Conservation (phyloP, 495 filamentous ascomycete species). For the Penicillium chermesinum region DNA sequence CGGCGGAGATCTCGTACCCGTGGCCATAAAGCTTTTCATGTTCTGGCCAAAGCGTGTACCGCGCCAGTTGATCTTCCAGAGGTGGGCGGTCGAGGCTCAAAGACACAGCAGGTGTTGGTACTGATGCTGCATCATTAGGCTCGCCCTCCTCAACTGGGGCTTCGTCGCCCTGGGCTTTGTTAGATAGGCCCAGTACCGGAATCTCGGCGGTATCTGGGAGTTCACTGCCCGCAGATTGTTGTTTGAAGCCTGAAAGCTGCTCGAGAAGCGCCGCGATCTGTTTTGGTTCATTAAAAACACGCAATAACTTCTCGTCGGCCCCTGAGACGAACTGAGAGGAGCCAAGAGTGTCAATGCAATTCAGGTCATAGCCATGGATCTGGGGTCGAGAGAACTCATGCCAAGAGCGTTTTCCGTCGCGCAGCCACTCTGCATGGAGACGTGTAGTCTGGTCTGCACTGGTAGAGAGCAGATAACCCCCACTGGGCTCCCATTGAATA, state of each 20-base stretch:
- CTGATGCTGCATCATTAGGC: slow-evolving; percentile 17
- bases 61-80: slow-evolving; percentile 79
- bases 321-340: slow-evolving; percentile 77
- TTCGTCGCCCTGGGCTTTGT: slow-evolving; percentile 73
- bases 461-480: slow-evolving; percentile 82
- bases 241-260: slow-evolving; percentile 58
- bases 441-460: slow-evolving; percentile 93
- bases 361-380: slow-evolving; percentile 97
- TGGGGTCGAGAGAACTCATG: slow-evolving; percentile 95
- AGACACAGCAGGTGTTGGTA: slow-evolving; percentile 19
- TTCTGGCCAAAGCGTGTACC: slow-evolving; percentile 93
- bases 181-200: slow-evolving; percentile 91
- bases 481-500: slow-evolving; percentile 76
- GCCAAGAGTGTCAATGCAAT: slow-evolving; percentile 77
- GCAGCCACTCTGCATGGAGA: slow-evolving; percentile 79
- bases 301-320: slow-evolving; percentile 95
- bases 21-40: slow-evolving; percentile 96
- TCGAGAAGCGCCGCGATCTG: slow-evolving; percentile 70
- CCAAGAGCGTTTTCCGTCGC: slow-evolving; percentile 57
- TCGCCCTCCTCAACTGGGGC: slow-evolving; percentile 43
- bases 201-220: slow-evolving; percentile 87
- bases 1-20: slow-evolving; percentile 93
- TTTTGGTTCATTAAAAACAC: slow-evolving; percentile 89
- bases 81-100: slow-evolving; percentile 63
- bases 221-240: slow-evolving; percentile 30